These are phyloP conservation scores for Boehmeria nivea DNA, from an alignment of 306 rosid species.

Conservation along the genomic window DNA sequence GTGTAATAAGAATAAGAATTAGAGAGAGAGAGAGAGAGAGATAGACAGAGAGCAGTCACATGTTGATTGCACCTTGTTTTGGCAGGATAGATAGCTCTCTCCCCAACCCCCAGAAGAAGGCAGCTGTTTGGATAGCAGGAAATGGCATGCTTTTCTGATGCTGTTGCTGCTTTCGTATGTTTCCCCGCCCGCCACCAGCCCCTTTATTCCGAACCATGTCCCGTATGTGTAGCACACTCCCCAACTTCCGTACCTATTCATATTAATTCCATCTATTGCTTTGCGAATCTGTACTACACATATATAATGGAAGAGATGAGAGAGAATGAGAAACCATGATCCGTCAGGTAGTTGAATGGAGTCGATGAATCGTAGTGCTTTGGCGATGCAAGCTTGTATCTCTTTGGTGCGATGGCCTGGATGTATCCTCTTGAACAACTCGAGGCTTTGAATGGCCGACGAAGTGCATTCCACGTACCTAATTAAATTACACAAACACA, in stretches of 20 bases:
- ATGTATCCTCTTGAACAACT: conserved; percentile 29
- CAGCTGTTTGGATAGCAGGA: conserved; percentile 62
- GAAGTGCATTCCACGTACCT: conserved; percentile 75
- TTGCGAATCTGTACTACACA: background rate
- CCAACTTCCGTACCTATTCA: conserved; percentile 67
- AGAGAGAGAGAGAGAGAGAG: no score
- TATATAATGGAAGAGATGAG: background rate
- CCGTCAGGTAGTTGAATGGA: conserved; percentile 54
- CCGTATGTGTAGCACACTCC: conserved; percentile 74
- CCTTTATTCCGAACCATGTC: conserved; percentile 76
- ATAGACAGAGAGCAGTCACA: no score
- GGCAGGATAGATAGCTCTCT: conserved; percentile 68
- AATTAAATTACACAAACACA: no score
- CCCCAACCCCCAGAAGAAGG: conserved; percentile 60
- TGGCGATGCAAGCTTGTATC: conserved; percentile 41
- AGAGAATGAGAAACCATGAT: conserved; percentile 54
- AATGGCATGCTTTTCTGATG: conserved; percentile 54
- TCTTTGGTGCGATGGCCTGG: conserved; percentile 43
- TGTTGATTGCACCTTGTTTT: conserved; percentile 33
- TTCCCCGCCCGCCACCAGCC: conserved; percentile 39
- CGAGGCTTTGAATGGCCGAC: conserved; percentile 52
- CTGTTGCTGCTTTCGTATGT: conserved; percentile 35
- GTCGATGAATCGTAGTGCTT: conserved; percentile 42
- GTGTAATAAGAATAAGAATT: no score
- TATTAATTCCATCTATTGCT: background rate